These are phyloP conservation scores for Globisporangium rhizosaccharum DNA, from an alignment of 352 stramenopile species.

Conservation along the genomic window DNA sequence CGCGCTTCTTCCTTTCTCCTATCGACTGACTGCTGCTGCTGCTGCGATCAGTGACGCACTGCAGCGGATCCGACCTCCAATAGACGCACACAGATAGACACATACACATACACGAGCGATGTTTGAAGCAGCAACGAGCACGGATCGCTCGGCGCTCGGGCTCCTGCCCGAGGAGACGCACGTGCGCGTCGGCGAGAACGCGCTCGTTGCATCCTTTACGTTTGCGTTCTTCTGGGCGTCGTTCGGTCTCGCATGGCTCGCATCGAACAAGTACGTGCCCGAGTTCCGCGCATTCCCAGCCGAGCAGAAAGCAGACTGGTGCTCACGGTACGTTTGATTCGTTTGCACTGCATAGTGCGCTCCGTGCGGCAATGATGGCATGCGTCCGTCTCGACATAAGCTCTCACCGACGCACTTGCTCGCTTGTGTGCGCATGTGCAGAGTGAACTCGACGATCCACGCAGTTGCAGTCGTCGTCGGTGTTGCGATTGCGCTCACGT, in stretches of 20 bases:
- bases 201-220: slow-evolving; percentile 41
- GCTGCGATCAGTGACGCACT: background rate
- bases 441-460: slow-evolving; percentile 80
- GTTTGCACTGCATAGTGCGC: background rate
- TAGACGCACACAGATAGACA: background rate
- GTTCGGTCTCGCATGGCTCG: slow-evolving; percentile 56
- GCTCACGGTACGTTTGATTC: slow-evolving; percentile 45
- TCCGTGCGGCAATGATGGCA: no score
- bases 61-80: no score
- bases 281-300: slow-evolving; percentile 60
- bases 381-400: background rate
- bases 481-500: slow-evolving; percentile 54
- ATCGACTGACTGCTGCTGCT: background rate
- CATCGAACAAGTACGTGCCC: slow-evolving; percentile 44
- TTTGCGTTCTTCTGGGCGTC: slow-evolving; percentile 70
- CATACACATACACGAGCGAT: background rate
- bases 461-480: slow-evolving; percentile 56
- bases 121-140: background rate
- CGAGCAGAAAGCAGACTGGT: slow-evolving; percentile 78
- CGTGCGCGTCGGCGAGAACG: slow-evolving; percentile 60
- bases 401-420: slow-evolving; percentile 3
- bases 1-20: background rate
- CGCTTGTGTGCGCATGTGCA: slow-evolving; percentile 13
- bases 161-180: slow-evolving; percentile 56
- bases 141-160: slow-evolving; percentile 15